Evolutionary conservation across 176 grass and related monocot genomes (phyloP), one percentile per base, ranked within the genome.

Genomic region (Ensete ventricosum): DNA sequence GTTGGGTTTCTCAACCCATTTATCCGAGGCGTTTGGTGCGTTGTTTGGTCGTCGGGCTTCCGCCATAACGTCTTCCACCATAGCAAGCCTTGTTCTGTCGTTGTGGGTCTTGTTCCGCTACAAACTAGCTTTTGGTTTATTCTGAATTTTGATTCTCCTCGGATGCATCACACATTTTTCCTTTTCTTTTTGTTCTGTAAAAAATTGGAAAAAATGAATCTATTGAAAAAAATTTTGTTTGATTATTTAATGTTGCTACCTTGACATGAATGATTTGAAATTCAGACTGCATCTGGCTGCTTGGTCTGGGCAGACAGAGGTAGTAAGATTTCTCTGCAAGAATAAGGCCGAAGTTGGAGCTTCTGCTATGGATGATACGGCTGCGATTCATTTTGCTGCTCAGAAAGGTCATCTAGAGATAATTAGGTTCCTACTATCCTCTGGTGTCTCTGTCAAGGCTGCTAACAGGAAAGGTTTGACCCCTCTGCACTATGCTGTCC

Each of bases 371-470:
- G 95, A 98, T 50, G 90, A 98, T 76, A 98, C 88, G 0, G 75
- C 81, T 52, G 95, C 88, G 1, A 89, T 98, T 57, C 95, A 98
- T 87, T 98, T 98, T 68, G 90, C 95, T 52, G 93, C 79, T 26
- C 95, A 98, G 87, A 98, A 98, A 84, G 95, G 95, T 65, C 95
- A 91, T 81, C 20, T 89, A 29, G 95, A 98, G 68, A 78, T 83
- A 12, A 80, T 84, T 53, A 88, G 90, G 66, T 75, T 84, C 64
- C 86, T 98, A 16, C 67, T 91, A 69, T 60, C 86, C 4, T 87
- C 82, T 13, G 90, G 95, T 34, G 88, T 84, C 63, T 85, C 95
- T 48, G 76, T 85, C 72, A 98, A 91, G 85, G 81, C 90, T n/a
- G 83, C 83, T 76, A 98, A 93, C 73, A 91, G 95, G 78, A 98